Percentiles rank a stretch among this genome's conserved stretches.
Conservation (phyloP, 805 yeast species). For the Saccharomyces eubayanus region DNA sequence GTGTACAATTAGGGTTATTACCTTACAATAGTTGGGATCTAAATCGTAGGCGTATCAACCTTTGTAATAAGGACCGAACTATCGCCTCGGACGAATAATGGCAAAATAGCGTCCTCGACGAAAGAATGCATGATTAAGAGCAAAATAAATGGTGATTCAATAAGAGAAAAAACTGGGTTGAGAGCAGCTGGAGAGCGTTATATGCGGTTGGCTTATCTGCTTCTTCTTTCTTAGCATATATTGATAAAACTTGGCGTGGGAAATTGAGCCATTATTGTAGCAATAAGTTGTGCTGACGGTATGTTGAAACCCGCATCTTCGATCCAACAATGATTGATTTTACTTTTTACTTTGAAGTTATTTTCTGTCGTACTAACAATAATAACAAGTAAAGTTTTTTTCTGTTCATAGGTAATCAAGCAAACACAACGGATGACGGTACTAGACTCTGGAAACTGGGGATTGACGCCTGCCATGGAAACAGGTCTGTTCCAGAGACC, state of each 20-base stretch:
- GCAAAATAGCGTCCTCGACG: not conserved
- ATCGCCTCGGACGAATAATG: not conserved
- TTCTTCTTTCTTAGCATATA: not conserved
- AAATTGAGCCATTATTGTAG: not conserved
- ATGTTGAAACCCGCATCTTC: not conserved
- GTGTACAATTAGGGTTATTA: no score
- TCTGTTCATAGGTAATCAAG: not conserved
- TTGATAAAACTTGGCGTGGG: not conserved
- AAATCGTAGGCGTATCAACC: not conserved
- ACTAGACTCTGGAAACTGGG: constrained; percentile 2
- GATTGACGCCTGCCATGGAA: constrained; percentile 29
- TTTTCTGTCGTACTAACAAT: not conserved
- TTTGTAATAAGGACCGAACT: not conserved
- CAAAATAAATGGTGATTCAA: not conserved
- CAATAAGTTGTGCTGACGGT: not conserved
- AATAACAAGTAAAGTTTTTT: not conserved
- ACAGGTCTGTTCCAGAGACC: constrained; percentile 36
- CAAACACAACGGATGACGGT: not conserved
- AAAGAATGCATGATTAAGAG: not conserved
- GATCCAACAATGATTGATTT: not conserved
- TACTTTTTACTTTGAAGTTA: not conserved
- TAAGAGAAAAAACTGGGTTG: not conserved
- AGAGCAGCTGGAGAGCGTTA: not conserved
- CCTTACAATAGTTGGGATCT: not conserved
- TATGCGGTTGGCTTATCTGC: not conserved